Conservation (phyloP, 1,284 basidiomycete genomes). For the Ganoderma resinaceum region DNA sequence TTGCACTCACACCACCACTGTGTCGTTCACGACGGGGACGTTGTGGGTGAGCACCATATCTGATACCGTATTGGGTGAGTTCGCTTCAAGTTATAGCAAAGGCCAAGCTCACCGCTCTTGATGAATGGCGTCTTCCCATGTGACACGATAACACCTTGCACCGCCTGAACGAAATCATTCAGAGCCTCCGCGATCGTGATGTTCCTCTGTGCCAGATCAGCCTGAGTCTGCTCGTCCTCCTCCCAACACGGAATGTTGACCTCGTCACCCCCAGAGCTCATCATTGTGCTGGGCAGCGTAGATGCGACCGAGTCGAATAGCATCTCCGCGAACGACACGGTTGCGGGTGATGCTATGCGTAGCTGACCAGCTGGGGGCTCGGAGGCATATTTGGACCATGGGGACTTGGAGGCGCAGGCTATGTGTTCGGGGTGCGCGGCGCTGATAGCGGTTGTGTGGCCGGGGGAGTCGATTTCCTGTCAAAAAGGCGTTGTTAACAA, state of each 20-base stretch:
- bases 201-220: constrained; percentile 52
- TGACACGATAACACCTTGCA: constrained; percentile 51
- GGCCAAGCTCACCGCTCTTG: constrained; percentile 59
- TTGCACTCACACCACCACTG: constrained; percentile 66
- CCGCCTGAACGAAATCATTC: constrained; percentile 60
- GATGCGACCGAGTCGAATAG: constrained; percentile 49
- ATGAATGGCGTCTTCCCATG: constrained; percentile 62
- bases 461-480: constrained; percentile 71
- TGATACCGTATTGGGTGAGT: constrained; percentile 31
- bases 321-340: constrained; percentile 48
- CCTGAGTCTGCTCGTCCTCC: constrained; percentile 63
- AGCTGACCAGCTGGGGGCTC: constrained; percentile 86
- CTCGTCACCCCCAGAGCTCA: constrained; percentile 86
- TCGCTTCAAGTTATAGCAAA: not conserved
- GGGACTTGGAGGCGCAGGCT: constrained; percentile 67
- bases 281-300: constrained; percentile 60
- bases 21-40: constrained; percentile 66
- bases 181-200: constrained; percentile 69
- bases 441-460: constrained; percentile 75
- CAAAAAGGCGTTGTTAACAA: not conserved
- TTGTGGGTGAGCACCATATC: constrained; percentile 75
- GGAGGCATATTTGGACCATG: constrained; percentile 69
- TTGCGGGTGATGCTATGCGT: constrained; percentile 60
- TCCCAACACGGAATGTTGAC: constrained; percentile 74
- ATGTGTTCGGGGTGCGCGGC: constrained; percentile 73